phyloP scores from a whole-genome alignment of 352 stramenopile genomes.

The Pythium biforme region DNA sequence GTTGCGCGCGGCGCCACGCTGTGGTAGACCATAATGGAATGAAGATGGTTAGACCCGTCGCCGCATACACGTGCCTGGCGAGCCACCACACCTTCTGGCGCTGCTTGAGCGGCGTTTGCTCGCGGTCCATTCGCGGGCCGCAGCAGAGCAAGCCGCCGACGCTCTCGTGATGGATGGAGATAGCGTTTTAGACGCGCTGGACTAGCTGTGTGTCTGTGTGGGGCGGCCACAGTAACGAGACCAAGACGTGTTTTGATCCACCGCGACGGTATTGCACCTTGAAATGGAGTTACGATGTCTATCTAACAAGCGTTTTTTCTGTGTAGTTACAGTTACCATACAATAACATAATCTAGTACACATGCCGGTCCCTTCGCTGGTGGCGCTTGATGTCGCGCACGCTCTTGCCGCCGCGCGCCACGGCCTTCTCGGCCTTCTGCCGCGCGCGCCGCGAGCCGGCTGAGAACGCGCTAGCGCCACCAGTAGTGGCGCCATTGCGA shows the following conservation, averaged over 20 bases:
- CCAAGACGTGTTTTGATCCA: not conserved
- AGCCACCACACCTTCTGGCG: conserved; percentile 61
- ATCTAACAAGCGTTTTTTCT: not conserved
- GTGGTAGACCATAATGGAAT: too few species aligned
- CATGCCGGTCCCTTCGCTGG: conserved; percentile 57
- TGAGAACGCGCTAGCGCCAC: conserved; percentile 21
- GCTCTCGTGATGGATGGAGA: not conserved
- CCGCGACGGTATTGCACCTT: not conserved
- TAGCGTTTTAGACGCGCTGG: too few species aligned
- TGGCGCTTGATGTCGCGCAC: conserved; percentile 38
- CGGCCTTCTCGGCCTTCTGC: conserved; percentile 46
- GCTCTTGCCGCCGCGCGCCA: conserved; percentile 31
- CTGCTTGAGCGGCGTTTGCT: conserved; percentile 74
- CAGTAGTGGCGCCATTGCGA: conserved; percentile 12
- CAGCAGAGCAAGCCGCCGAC: not conserved
- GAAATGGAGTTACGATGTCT: not conserved
- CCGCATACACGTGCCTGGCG: too few species aligned
- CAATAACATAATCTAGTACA: conserved; percentile 35
- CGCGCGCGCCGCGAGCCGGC: conserved; percentile 41
- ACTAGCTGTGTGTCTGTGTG: not conserved
- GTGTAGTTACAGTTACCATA: not conserved
- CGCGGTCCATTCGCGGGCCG: conserved; percentile 52
- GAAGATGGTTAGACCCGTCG: too few species aligned
- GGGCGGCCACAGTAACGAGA: not conserved
- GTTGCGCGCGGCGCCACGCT: not conserved